Evolutionary conservation across 2,329 filamentous ascomycete genomes (phyloP).

Genomic region (Penicillium sp.): DNA sequence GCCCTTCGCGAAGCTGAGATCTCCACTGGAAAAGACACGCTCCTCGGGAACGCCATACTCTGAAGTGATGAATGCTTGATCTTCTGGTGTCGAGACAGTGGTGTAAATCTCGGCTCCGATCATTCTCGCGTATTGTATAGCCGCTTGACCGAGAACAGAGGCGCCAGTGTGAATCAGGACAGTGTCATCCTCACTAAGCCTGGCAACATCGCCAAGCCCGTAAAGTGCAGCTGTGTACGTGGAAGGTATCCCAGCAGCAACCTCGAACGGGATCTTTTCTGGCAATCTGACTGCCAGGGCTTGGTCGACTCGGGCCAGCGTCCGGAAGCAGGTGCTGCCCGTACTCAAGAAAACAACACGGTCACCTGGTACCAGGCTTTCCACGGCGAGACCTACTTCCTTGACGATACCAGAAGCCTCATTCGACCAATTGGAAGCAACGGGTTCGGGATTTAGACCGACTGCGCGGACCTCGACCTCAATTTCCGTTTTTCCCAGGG

Average conservation of each 20-base stretch:
- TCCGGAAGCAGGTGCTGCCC: conserved; percentile 4
- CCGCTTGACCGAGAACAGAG: conserved; percentile 20
- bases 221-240: conserved; percentile 10
- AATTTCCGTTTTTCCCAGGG: conserved; percentile 3
- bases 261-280: conserved; percentile 4
- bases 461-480: conserved; percentile 14
- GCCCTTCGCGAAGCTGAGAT: conserved; percentile 12
- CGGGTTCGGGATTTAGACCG: conserved; percentile 5
- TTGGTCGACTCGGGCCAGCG: conserved; percentile 5
- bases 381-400: conserved; percentile 6
- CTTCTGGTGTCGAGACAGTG: conserved; percentile 15
- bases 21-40: conserved; percentile 15
- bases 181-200: conserved; percentile 1
- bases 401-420: conserved; percentile 18
- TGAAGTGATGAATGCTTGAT: conserved; percentile 8
- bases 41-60: conserved; percentile 10
- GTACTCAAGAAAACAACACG: conserved; percentile 9
- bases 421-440: not conserved
- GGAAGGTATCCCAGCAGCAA: conserved; percentile 13
- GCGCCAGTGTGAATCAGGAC: conserved; percentile 23
- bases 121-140: conserved; percentile 23
- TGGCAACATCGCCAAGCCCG: conserved; percentile 10
- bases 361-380: conserved; percentile 7
- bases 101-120: conserved; percentile 12
- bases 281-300: conserved; percentile 5